Evolutionary conservation across 2,329 filamentous ascomycete species (phyloP).

Genomic region (Trichoderma guizhouense): DNA sequence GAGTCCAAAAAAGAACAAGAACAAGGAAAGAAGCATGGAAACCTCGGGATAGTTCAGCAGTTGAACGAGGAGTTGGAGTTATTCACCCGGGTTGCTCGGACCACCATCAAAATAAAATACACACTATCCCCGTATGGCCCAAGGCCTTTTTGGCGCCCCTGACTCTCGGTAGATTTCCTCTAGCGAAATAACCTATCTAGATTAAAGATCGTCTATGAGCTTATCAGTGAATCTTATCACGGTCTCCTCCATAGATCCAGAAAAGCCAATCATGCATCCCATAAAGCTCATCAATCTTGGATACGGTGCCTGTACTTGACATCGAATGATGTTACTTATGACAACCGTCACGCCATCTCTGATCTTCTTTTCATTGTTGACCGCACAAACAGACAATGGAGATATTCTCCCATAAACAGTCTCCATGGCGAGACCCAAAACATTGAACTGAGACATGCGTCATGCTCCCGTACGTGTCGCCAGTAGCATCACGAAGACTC

Average conservation of each 20-base stretch:
- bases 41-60: neutral
- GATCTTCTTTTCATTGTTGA: neutral
- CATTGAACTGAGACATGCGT: conserved; percentile 1
- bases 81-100: neutral
- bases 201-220: neutral
- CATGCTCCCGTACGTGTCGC: neutral
- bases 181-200: neutral
- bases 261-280: neutral
- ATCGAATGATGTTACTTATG: neutral
- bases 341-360: neutral
- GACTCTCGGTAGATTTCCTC: neutral
- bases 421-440: neutral
- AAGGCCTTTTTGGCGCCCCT: neutral
- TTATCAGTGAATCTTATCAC: neutral
- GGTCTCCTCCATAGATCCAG: neutral
- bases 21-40: neutral
- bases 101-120: neutral
- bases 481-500: neutral
- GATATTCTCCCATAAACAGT: neutral
- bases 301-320: neutral
- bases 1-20: neutral
- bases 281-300: neutral
- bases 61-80: neutral
- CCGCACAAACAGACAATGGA: neutral
- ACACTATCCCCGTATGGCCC: neutral